A percentile compares a stretch with the other conserved stretches of the same genome.
Conservation (phyloP, 2,329 filamentous ascomycete species). For the Scedosporium boydii region DNA sequence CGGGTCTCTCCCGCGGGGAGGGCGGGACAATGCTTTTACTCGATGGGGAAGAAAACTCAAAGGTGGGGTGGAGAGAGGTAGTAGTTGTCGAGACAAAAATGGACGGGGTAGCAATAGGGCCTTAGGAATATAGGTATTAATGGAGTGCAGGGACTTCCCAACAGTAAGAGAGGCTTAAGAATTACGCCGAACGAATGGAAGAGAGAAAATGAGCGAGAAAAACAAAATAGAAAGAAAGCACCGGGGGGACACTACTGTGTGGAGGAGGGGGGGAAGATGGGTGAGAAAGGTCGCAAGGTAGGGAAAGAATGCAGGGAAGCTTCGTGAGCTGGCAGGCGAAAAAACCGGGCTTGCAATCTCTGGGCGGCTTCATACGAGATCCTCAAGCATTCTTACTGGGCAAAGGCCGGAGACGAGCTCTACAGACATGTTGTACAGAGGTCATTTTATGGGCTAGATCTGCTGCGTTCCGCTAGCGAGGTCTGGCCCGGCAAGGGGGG, state of each 20-base stretch:
- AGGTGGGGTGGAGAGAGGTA: not conserved
- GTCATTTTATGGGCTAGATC: not conserved
- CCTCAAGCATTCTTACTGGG: not conserved
- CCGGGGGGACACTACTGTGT: not conserved
- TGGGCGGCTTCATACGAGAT: not conserved
- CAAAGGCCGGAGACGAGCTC: not conserved
- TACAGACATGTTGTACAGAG: not conserved
- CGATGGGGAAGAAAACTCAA: not conserved
- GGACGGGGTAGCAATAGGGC: not conserved
- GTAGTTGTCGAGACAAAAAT: not conserved
- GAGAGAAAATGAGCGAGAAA: not conserved
- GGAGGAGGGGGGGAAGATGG: not conserved
- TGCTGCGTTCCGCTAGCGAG: not conserved
- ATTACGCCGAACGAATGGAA: not conserved
- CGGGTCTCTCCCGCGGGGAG: not conserved
- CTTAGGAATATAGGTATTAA: not conserved
- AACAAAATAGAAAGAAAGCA: not conserved
- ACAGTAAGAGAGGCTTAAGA: not conserved
- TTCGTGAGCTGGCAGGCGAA: no score
- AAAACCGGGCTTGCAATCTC: no score
- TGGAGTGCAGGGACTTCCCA: no score
- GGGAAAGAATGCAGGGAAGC: not conserved
- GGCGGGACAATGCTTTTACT: not conserved
- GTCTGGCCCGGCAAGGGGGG: not conserved
- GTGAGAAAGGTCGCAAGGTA: not conserved